Evolutionary conservation across 345 rosid species (phyloP), one percentile per base, ranked within the genome.

Genomic region (Brassica cretica): DNA sequence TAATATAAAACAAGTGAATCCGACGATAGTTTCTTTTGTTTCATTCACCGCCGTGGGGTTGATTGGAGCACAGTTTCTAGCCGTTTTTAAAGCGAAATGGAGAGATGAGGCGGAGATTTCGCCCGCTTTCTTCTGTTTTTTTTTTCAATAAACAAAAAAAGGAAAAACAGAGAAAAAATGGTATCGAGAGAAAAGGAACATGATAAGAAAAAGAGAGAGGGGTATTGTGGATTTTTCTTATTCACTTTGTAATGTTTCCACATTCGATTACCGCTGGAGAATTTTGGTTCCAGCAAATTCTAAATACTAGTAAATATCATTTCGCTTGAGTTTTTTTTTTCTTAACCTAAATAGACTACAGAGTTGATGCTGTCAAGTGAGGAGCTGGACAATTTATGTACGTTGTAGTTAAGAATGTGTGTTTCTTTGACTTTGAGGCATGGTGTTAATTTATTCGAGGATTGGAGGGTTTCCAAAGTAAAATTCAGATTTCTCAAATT

Each of bases 91-190:
- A 68, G 64, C 65, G 78, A 73, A 68, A 65, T 80, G 83, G 83
- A 75, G 76, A 70, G 64, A 80, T 70, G 80, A 64, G 1, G 83
- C 68, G 46, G 76, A 75, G 76, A 64, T 41, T 75, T 70, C 73
- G 83, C 83, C 83, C 83, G 76, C 82, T 63, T 73, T 80, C 82
- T 80, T 41, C 68, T 15, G 63, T 53, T 0, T 49, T 5, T 68
- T 16, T 8, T 73, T 64, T 79, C 60, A 15, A 19, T 7, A 24
- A 8, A 25, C 14, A n/a, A 5, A 18, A 71, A 21, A 25, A 6
- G 3, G 30, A 21, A 61, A 30, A 51, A 73, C 10, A 37, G 27
- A 67, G 74, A 44, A n/a, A 66, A 51, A 79, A 73, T 61, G 78
- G 82, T 37, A 68, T 68, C 27, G 70, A 49, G 67, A 33, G 65